Evolutionary conservation across 345 rosid species (phyloP).

Genomic region (Physaria fendleri): DNA sequence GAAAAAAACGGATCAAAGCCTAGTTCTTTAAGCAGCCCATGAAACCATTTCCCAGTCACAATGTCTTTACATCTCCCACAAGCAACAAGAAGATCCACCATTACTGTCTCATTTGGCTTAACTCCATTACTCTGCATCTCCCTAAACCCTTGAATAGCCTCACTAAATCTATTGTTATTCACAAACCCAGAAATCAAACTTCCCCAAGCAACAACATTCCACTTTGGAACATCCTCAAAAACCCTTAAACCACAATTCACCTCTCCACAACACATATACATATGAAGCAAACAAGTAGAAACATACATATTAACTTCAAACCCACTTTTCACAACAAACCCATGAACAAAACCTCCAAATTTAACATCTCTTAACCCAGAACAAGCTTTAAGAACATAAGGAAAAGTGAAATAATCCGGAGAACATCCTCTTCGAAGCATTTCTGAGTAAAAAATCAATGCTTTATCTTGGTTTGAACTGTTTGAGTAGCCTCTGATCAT

Average conservation of each 20-base stretch:
- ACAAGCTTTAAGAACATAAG: conserved; percentile 33
- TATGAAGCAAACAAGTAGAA: conserved; percentile 33
- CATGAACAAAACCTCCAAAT: conserved; percentile 30
- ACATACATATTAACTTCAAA: conserved; percentile 34
- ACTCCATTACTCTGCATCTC: conserved; percentile 23
- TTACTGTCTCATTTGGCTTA: conserved; percentile 31
- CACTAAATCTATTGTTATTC: conserved; percentile 3
- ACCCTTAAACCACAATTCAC: conserved; percentile 20
- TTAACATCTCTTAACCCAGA: conserved; percentile 1
- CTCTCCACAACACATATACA: conserved; percentile 30
- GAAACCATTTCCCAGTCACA: conserved; percentile 26
- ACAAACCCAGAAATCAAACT: conserved; percentile 36
- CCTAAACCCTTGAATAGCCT: conserved; percentile 22
- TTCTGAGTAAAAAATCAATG: conserved; percentile 18
- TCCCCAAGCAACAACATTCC: conserved; percentile 35
- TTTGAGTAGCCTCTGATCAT: conserved; percentile 37
- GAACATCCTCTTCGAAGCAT: conserved; percentile 29
- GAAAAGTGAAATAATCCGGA: conserved; percentile 31
- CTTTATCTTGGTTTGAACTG: conserved; percentile 10
- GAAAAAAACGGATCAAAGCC: conserved; percentile 26
- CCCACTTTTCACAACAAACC: conserved; percentile 26
- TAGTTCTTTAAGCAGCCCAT: conserved; percentile 15
- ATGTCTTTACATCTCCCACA: conserved; percentile 28
- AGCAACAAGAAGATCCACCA: conserved; percentile 32
- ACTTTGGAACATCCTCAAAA: conserved; percentile 34